Percentiles rank a stretch among this genome's conserved stretches.
phyloP scores from a whole-genome alignment of 2,329 filamentous ascomycete genomes.

The Stylonectria norvegica region DNA sequence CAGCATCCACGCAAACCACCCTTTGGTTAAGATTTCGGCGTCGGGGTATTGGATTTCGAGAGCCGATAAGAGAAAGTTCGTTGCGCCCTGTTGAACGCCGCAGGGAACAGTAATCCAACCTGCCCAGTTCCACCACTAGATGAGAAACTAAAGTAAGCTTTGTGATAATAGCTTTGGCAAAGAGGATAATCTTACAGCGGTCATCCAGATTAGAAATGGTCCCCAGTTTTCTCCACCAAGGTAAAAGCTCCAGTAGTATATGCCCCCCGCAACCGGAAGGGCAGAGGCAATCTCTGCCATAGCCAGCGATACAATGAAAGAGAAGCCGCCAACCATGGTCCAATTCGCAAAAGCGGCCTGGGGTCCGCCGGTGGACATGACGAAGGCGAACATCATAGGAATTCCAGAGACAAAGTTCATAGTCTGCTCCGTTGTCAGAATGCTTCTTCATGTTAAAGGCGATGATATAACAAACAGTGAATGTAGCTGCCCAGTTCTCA shows the following conservation, averaged over 20 bases:
- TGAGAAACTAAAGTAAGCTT: background rate
- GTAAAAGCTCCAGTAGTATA: constrained; percentile 4
- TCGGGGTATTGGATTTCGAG: constrained; percentile 6
- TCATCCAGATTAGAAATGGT: constrained; percentile 7
- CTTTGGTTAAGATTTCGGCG: background rate
- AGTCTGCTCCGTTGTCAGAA: background rate
- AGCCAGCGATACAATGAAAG: constrained; percentile 4
- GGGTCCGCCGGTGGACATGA: constrained; percentile 7
- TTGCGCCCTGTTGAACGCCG: constrained; percentile 6
- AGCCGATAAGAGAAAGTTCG: constrained; percentile 7
- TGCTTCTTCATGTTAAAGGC: background rate
- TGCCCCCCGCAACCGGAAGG: constrained; percentile 3
- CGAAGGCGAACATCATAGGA: constrained; percentile 5
- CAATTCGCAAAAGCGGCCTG: constrained; percentile 5
- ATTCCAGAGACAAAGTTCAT: constrained; percentile 10
- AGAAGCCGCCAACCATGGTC: constrained; percentile 7
- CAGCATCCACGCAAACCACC: constrained; percentile 4
- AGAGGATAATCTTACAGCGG: constrained; percentile 1
- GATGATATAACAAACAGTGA: constrained; percentile 1
- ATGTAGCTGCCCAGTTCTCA: constrained; percentile 9
- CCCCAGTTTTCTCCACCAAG: constrained; percentile 6
- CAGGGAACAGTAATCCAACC: constrained; percentile 2
- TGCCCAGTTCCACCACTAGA: constrained; percentile 7
- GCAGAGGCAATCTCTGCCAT: constrained; percentile 8
- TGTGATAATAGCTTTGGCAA: background rate